phyloP scores from a whole-genome alignment of 805 yeast species.

The Barnettozyma californica region DNA sequence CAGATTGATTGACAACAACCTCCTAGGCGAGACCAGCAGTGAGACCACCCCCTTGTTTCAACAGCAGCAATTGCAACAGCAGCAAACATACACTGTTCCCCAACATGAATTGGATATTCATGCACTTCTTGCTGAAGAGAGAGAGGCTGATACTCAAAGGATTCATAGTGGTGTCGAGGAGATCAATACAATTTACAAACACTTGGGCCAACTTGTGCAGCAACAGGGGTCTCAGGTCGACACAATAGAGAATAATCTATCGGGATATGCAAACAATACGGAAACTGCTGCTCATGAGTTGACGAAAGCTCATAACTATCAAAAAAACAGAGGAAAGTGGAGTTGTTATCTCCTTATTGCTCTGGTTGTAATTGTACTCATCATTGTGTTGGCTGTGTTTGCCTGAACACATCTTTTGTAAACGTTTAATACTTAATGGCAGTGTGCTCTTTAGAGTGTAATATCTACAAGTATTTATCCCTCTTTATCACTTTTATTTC shows the following conservation, averaged over 20 bases:
- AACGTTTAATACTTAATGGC: background rate
- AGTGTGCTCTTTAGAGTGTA: background rate
- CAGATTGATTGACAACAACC: slow-evolving; percentile 12
- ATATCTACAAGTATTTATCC: background rate
- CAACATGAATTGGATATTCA: slow-evolving; percentile 61
- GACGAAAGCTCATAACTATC: slow-evolving; percentile 69
- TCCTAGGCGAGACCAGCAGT: slow-evolving; percentile 16
- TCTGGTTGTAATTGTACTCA: slow-evolving; percentile 50
- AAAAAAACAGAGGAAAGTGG: slow-evolving; percentile 66
- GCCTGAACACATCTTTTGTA: background rate
- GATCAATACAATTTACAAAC: slow-evolving; percentile 80
- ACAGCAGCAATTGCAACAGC: slow-evolving; percentile 29
- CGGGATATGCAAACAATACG: slow-evolving; percentile 56
- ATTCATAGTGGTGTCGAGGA: slow-evolving; percentile 78
- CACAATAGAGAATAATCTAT: slow-evolving; percentile 74
- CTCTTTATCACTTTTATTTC: background rate
- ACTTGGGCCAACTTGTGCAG: slow-evolving; percentile 67
- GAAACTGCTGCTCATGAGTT: slow-evolving; percentile 70
- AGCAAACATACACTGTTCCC: slow-evolving; percentile 30
- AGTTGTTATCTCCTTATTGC: slow-evolving; percentile 60
- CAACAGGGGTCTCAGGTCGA: slow-evolving; percentile 87
- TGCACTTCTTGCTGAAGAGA: slow-evolving; percentile 56
- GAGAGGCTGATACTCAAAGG: slow-evolving; percentile 66
- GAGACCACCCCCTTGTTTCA: slow-evolving; percentile 22
- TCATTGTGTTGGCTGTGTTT: slow-evolving; percentile 49